Percentiles rank a stretch among this genome's conserved stretches.
Evolutionary conservation across 768 basidiomycete genomes (phyloP).

Genomic region (Pholiota conissans): DNA sequence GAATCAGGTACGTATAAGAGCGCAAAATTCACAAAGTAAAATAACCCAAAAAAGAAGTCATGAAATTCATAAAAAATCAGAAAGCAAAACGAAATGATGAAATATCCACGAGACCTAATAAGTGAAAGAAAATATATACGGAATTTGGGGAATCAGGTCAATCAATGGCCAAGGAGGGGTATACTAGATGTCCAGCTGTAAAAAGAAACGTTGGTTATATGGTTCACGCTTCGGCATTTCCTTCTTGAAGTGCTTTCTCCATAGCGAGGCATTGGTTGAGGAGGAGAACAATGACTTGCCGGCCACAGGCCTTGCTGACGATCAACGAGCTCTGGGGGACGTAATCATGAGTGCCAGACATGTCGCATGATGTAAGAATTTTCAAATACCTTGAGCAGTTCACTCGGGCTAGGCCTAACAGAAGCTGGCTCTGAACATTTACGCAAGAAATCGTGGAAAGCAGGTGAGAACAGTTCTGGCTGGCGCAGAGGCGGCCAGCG

Average conservation of each 20-base stretch:
- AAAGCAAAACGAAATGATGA: conserved; percentile 7
- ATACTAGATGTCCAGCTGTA: conserved; percentile 7
- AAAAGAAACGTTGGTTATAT: too few relatives aligned
- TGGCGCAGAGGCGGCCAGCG: conserved; percentile 66
- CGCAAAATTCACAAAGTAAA: conserved; percentile 7
- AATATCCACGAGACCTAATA: conserved; percentile 5
- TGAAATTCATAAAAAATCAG: conserved; percentile 15
- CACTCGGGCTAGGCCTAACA: conserved; percentile 54
- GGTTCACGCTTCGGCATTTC: conserved; percentile 11
- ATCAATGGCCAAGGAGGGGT: conserved; percentile 7
- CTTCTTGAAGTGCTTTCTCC: conserved; percentile 44
- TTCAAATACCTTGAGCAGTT: conserved; percentile 56
- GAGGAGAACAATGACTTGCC: conserved; percentile 64
- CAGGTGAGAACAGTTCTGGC: conserved; percentile 61
- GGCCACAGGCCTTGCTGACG: conserved; percentile 67
- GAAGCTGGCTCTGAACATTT: conserved; percentile 63
- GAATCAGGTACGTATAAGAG: not conserved
- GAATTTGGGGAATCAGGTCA: conserved; percentile 11
- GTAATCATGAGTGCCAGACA: not conserved
- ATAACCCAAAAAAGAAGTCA: not conserved
- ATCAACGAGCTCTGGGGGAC: conserved; percentile 52
- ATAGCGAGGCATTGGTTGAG: conserved; percentile 68
- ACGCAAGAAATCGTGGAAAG: conserved; percentile 72
- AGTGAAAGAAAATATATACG: conserved; percentile 7
- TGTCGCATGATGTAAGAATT: not conserved